Evolutionary conservation across 768 basidiomycete genomes (phyloP).

Genomic region (Lentinula sp.): DNA sequence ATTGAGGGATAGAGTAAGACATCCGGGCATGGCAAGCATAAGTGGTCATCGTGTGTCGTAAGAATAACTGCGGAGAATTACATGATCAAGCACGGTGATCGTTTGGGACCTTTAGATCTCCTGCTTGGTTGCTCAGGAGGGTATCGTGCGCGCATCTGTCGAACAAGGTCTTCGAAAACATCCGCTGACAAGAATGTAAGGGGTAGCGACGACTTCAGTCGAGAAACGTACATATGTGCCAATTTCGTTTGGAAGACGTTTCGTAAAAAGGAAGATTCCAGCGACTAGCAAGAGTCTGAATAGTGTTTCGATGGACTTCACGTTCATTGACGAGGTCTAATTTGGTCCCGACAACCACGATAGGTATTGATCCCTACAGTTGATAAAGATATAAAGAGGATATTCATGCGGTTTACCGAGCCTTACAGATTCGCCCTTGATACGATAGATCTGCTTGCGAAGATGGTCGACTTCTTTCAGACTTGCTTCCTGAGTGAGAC

Average conservation of each 20-base stretch:
- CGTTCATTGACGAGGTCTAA: conserved; percentile 76
- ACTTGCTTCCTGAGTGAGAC: conserved; percentile 77
- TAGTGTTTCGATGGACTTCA: conserved; percentile 61
- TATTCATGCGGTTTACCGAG: too few species aligned
- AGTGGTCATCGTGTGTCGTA: not conserved
- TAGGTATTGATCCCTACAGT: conserved; percentile 48
- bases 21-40: not conserved
- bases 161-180: conserved; percentile 71
- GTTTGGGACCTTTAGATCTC: conserved; percentile 18
- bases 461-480: conserved; percentile 75
- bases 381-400: not conserved
- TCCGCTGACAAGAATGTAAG: conserved; percentile 26
- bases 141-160: conserved; percentile 66
- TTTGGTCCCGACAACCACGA: conserved; percentile 85
- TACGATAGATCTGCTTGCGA: conserved; percentile 74
- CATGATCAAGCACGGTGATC: conserved; percentile 26
- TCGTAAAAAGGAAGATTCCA: conserved; percentile 81
- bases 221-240: conserved; percentile 47
- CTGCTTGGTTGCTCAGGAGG: conserved; percentile 38
- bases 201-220: not conserved
- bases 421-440: conserved; percentile 61
- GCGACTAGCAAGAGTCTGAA: conserved; percentile 54
- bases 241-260: conserved; percentile 82
- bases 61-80: conserved; percentile 14
- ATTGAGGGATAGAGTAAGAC: not conserved